Percentiles rank a stretch among this genome's conserved stretches.
Evolutionary conservation across 1,139 yeast species (phyloP).

Genomic region (Magnusiomyces sp.): DNA sequence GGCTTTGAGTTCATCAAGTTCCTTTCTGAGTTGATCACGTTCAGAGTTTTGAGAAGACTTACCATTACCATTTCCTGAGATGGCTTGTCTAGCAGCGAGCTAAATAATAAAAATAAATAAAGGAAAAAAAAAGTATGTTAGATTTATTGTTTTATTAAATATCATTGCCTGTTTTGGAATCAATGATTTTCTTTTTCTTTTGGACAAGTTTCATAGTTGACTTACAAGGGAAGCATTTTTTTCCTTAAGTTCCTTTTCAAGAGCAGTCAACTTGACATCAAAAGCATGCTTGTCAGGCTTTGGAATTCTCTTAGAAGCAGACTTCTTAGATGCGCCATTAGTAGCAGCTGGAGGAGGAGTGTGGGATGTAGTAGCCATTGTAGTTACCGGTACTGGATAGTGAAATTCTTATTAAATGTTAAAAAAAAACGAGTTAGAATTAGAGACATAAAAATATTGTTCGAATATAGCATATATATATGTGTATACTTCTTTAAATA

Average conservation of each 20-base stretch:
- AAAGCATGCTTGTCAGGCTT: constrained; percentile 38
- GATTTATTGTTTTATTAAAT: constrained; percentile 20
- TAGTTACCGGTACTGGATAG: no score
- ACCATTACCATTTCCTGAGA: constrained; percentile 26
- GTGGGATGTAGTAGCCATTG: constrained; percentile 6
- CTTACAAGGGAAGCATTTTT: constrained; percentile 40
- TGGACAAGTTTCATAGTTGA: no score
- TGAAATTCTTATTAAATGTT: no score
- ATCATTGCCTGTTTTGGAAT: constrained; percentile 14
- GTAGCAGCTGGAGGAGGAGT: constrained; percentile 9
- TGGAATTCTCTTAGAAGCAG: constrained; percentile 19
- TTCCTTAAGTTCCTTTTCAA: constrained; percentile 62
- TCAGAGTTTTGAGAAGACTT: constrained; percentile 35
- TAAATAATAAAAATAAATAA: constrained; percentile 14
- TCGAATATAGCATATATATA: background rate
- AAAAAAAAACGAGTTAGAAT: background rate
- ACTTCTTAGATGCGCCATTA: constrained; percentile 8
- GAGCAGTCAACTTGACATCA: constrained; percentile 55
- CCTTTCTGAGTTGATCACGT: constrained; percentile 56
- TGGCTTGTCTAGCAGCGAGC: constrained; percentile 21
- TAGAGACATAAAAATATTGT: background rate
- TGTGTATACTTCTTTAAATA: background rate
- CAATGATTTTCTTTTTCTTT: no score
- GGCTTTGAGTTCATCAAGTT: constrained; percentile 57
- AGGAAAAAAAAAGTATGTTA: constrained; percentile 16